phyloP scores from a whole-genome alignment of 805 yeast species.

The Yamadazyma nakazawae region DNA sequence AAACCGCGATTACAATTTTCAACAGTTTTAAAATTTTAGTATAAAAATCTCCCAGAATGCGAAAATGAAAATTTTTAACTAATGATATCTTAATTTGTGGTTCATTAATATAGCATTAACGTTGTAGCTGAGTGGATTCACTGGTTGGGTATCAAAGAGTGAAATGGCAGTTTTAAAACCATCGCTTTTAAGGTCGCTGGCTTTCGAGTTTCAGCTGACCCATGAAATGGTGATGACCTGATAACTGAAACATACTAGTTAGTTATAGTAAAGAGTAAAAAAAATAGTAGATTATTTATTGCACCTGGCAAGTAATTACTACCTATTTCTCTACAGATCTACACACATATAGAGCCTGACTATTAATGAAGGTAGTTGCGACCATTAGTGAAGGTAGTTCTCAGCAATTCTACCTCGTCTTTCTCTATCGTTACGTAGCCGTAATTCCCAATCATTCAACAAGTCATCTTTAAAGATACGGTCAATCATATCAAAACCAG shows the following conservation, averaged over 20 bases:
- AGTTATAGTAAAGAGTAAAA: neutral
- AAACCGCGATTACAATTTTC: neutral
- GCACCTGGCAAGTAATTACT: neutral
- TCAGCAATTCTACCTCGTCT: constrained; percentile 45
- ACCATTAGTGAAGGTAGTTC: constrained; percentile 27
- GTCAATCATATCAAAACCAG: constrained; percentile 25
- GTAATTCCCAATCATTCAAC: constrained; percentile 27
- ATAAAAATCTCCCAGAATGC: neutral
- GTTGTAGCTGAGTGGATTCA: constrained; percentile 7
- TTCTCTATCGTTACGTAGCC: constrained; percentile 27
- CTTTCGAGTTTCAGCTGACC: constrained; percentile 55
- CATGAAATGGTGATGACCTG: constrained; percentile 98
- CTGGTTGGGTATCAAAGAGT: constrained; percentile 21
- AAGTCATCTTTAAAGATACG: constrained; percentile 32
- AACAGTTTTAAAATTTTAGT: neutral
- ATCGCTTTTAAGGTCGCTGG: constrained; percentile 94
- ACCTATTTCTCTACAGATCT: neutral
- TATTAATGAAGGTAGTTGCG: constrained; percentile 27
- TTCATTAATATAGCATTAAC: constrained; percentile 11
- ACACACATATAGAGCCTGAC: neutral
- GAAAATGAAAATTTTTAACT: constrained; percentile 4
- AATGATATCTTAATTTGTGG: constrained; percentile 7
- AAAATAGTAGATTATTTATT: neutral
- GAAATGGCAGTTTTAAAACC: constrained; percentile 82
- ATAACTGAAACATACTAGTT: constrained; percentile 59